A percentile compares a stretch with the other conserved stretches of the same genome.
Evolutionary conservation across 441 rosid species (phyloP).

Genomic region (Cnidoscolus chayamansa): DNA sequence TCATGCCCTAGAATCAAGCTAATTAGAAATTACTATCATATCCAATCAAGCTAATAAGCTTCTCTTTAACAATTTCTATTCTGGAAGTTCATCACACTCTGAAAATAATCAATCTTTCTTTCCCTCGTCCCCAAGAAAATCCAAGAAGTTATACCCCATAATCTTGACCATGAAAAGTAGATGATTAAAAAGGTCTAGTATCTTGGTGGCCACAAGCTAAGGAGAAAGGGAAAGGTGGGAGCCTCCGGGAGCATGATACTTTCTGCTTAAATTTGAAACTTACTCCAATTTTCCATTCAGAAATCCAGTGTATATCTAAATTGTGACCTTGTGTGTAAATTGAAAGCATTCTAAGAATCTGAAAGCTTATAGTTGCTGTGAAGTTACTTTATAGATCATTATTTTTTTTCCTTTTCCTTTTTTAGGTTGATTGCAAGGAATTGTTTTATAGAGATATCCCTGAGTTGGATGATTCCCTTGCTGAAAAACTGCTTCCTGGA

Average conservation of each 20-base stretch:
- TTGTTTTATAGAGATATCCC: conserved; percentile 80
- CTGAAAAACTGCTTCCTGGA: conserved; percentile 80
- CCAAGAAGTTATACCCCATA: not conserved
- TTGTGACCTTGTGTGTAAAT: not conserved
- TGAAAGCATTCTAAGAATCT: not conserved
- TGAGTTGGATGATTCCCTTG: conserved; percentile 68
- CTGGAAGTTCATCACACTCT: not conserved
- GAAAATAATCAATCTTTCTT: not conserved
- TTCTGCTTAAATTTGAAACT: not conserved
- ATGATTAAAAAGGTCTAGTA: not conserved
- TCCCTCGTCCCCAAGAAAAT: not conserved
- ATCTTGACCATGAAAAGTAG: not conserved
- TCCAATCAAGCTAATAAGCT: no score
- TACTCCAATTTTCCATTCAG: not conserved
- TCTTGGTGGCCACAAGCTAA: not conserved
- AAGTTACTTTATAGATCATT: not conserved
- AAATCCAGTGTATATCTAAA: not conserved
- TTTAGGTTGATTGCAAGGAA: conserved; percentile 81
- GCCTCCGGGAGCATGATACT: not conserved
- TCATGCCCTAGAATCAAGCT: no score
- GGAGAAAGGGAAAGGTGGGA: not conserved
- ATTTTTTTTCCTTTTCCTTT: conserved; percentile 12
- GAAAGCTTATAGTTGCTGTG: not conserved
- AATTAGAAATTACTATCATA: no score
- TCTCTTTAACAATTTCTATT: no score